phyloP scores from a whole-genome alignment of 2,329 filamentous ascomycete genomes.

The Colletotrichum nymphaeae region DNA sequence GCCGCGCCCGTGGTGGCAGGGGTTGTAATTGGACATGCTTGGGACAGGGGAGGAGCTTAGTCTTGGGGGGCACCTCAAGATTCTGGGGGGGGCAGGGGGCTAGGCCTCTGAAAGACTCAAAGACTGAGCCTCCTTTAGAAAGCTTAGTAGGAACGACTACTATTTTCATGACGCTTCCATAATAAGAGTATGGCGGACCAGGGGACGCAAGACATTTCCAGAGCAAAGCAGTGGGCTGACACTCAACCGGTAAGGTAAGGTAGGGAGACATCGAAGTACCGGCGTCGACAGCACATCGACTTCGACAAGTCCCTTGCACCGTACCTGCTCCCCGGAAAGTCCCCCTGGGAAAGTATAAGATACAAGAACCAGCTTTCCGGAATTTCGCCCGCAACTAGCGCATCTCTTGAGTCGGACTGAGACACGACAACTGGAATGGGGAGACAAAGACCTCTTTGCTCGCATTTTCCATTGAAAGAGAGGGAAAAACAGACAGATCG shows the following conservation, averaged over 20 bases:
- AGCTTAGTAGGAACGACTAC: not conserved
- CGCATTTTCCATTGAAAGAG: not conserved
- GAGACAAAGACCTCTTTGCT: not conserved
- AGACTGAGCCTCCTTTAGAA: not conserved
- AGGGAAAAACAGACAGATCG: not conserved
- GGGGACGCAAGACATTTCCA: not conserved
- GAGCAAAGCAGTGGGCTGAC: not conserved
- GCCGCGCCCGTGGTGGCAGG: constrained; percentile 13
- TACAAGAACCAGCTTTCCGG: not conserved
- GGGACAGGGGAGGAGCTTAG: not conserved
- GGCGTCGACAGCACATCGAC: not conserved
- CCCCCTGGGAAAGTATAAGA: not conserved
- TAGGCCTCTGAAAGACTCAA: not conserved
- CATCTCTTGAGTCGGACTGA: not conserved
- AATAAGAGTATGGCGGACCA: not conserved
- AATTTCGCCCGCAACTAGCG: not conserved
- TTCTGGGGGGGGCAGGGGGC: not conserved
- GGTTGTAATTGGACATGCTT: constrained; percentile 21
- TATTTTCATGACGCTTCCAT: not conserved
- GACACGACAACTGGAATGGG: not conserved
- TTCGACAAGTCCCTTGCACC: not conserved
- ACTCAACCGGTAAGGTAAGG: too few relatives aligned
- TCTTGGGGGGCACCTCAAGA: not conserved
- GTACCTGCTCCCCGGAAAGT: not conserved
- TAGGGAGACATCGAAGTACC: not conserved